phyloP scores from a whole-genome alignment of 1,139 yeast species.

The Saccharomyces hybrid region DNA sequence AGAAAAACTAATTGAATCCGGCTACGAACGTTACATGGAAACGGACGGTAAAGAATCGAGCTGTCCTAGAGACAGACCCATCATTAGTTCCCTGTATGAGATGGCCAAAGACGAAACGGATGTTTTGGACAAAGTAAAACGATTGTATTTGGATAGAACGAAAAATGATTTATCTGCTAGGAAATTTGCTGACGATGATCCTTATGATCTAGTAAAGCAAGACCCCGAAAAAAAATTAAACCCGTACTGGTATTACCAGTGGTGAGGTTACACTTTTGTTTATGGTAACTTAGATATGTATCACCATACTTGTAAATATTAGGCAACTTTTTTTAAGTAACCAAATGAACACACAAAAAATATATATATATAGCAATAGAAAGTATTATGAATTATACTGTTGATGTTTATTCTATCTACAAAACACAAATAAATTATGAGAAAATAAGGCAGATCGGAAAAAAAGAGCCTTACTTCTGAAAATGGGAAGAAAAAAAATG shows the following conservation, averaged over 20 bases:
- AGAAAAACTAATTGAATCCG: conserved; percentile 15
- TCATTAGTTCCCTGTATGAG: conserved; percentile 25
- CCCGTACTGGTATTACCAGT: conserved; percentile 28
- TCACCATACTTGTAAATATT: conserved; percentile 1
- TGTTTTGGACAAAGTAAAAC: conserved; percentile 18
- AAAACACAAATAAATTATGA: conserved; percentile 8
- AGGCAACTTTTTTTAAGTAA: background rate
- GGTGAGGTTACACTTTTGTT: conserved; percentile 12
- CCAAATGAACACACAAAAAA: background rate
- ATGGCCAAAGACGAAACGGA: conserved; percentile 20
- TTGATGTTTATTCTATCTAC: conserved; percentile 14
- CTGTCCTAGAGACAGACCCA: conserved; percentile 21
- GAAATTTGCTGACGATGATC: conserved; percentile 15
- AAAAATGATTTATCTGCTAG: conserved; percentile 17
- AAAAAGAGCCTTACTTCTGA: background rate
- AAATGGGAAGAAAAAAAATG: background rate
- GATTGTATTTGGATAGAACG: conserved; percentile 24
- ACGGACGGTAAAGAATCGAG: conserved; percentile 9
- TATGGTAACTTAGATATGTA: background rate
- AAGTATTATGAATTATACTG: background rate
- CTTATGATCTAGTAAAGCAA: conserved; percentile 12
- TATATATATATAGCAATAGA: background rate
- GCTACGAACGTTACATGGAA: conserved; percentile 11
- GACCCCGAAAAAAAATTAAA: conserved; percentile 17
- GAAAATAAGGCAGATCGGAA: background rate